These are phyloP conservation scores for Rhizopogon sp. DNA, from an alignment of 768 basidiomycete genomes.

Conservation along the genomic window DNA sequence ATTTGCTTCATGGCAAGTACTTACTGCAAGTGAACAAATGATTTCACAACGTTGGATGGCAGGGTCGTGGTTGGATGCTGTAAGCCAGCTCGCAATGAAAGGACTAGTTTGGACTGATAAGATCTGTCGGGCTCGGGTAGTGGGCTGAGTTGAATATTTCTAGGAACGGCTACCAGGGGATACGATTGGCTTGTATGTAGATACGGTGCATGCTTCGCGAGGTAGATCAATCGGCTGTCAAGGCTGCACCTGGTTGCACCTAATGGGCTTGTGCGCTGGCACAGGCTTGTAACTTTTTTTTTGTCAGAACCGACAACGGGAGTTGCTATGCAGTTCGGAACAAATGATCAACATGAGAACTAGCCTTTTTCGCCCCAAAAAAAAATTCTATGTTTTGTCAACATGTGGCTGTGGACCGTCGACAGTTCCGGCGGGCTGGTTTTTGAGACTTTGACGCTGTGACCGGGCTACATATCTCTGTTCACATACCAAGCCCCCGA, in stretches of 20 bases:
- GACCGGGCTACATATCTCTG: background rate
- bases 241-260: background rate
- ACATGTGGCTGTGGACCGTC: background rate
- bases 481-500: background rate
- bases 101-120: conserved; percentile 7
- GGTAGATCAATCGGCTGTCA: background rate
- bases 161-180: conserved; percentile 4
- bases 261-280: background rate
- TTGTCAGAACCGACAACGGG: conserved; percentile 8
- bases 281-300: background rate
- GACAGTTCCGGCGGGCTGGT: background rate
- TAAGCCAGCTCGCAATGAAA: background rate
- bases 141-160: conserved; percentile 9
- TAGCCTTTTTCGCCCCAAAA: conserved; percentile 17
- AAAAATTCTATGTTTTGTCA: conserved; percentile 1
- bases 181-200: background rate
- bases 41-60: background rate
- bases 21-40: background rate
- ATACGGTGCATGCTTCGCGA: background rate
- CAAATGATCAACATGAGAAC: conserved; percentile 15
- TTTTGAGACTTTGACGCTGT: no score
- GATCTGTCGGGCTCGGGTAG: conserved; percentile 8
- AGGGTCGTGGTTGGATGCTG: conserved; percentile 4
- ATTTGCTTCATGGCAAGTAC: background rate
- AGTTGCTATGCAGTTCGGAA: conserved; percentile 30